Evolutionary conservation across 768 basidiomycete species (phyloP), one percentile per base, ranked within the genome.

Genomic region (Pleurotus eryngii): DNA sequence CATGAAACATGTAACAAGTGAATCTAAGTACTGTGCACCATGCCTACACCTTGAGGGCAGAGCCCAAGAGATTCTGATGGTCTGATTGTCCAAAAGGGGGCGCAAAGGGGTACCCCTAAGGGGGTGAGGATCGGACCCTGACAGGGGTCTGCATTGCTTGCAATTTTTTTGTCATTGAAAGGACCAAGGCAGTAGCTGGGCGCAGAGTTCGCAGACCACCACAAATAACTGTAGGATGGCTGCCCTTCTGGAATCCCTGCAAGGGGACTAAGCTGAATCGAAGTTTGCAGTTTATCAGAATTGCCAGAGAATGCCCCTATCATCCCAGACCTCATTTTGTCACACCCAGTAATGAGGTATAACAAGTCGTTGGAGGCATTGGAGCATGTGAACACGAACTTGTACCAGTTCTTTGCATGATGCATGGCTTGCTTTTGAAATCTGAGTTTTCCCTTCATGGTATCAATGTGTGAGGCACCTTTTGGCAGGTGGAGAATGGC

Each of bases 271-370:
- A 47, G 14, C 24, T 26, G 15, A 22, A 47, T 9, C 9, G 17
- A 6, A 43, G 18, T 12, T 43, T 43, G 42, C 42, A 12, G 5
- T 18, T 18, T 12, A 14, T 6, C 7, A 1, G 15, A 55, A 1
- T 40, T 5, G 35, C 42, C 38, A 0, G 59, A 59, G 5, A 55
- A 60, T 5, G 64, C 49, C 9, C 59, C 60, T 18, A 64, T 45
- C 12, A 49, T 59, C 64, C 64, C 63, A 5, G 61, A 61, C 6
- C 40, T 17, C 3, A 57, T 47, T 56, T 64, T 62, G 46, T 64
- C 64, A 55, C 59, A 63, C 2, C 61, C 61, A 20, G 62, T 64
- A 2, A 64, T 58, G 1, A 63, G 57, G 42, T 61, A 64, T 4
- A 63, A 39, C 18, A 49, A 20, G 12, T 42, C 57, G 30, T 54